Percentiles rank a stretch among this genome's conserved stretches.
phyloP scores from a whole-genome alignment of 2,329 filamentous ascomycete genomes.

The Curvularia sp. region DNA sequence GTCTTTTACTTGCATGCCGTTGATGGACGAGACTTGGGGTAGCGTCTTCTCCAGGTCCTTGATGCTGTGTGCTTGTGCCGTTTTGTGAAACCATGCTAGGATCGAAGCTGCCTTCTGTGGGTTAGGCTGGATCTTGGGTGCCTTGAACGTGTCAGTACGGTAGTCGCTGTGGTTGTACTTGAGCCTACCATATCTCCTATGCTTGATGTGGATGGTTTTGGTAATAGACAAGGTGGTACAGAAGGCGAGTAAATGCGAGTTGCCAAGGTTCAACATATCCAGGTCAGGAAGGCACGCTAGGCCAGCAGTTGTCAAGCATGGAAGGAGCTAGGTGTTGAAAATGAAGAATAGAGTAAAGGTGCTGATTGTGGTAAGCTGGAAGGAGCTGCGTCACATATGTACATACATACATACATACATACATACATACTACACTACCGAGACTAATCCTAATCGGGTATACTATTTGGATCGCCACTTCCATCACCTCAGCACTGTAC shows the following conservation, averaged over 20 bases:
- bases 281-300: background rate
- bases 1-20: conserved; percentile 72
- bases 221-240: background rate
- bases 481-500: too few relatives aligned
- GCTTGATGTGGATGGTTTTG: background rate
- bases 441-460: too few relatives aligned
- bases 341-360: too few relatives aligned
- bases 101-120: conserved; percentile 66
- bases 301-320: background rate
- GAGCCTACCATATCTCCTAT: conserved; percentile 19
- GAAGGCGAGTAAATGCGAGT: background rate
- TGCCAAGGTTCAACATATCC: background rate
- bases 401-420: too few relatives aligned
- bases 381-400: too few relatives aligned
- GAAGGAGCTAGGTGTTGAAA: too few relatives aligned
- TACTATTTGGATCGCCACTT: too few relatives aligned
- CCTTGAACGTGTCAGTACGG: conserved; percentile 40
- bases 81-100: conserved; percentile 65
- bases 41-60: conserved; percentile 73
- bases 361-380: too few relatives aligned
- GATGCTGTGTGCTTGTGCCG: conserved; percentile 68
- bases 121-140: conserved; percentile 65
- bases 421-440: too few relatives aligned
- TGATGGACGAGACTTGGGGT: conserved; percentile 68
- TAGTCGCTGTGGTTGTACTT: background rate